Percentiles rank a stretch among this genome's conserved stretches.
phyloP scores from a whole-genome alignment of 1,284 basidiomycete species.

The Puccinia hordei region DNA sequence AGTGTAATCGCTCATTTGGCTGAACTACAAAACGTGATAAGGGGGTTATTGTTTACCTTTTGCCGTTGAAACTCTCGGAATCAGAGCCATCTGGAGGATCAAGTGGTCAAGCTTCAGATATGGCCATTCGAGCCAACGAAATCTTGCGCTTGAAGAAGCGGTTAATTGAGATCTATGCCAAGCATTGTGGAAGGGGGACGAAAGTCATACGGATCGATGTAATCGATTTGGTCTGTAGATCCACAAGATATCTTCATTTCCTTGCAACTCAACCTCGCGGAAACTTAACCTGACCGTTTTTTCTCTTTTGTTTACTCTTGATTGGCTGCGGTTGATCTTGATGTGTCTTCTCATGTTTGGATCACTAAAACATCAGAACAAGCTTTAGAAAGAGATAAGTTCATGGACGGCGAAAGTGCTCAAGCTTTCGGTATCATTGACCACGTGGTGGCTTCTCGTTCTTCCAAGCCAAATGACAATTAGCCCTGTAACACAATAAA shows the following conservation, averaged over 20 bases:
- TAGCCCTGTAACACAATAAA: not conserved
- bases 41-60: not conserved
- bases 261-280: not conserved
- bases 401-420: conserved; percentile 29
- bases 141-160: conserved; percentile 80
- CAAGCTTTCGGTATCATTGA: conserved; percentile 38
- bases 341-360: not conserved
- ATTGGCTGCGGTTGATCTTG: not conserved
- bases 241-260: not conserved
- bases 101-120: conserved; percentile 87
- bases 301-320: conserved; percentile 1
- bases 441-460: conserved; percentile 27
- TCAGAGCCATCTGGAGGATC: conserved; percentile 90
- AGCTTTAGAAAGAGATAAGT: conserved; percentile 31
- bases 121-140: conserved; percentile 89
- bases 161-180: conserved; percentile 75
- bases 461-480: not conserved
- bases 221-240: conserved; percentile 38
- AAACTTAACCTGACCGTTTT: not conserved
- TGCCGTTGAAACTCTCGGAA: not conserved
- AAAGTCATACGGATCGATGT: conserved; percentile 20
- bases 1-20: conserved; percentile 40
- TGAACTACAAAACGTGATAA: not conserved
- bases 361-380: conserved; percentile 12
- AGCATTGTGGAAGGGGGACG: conserved; percentile 56